These are phyloP conservation scores for Penicillium maclennaniae DNA, from an alignment of 495 filamentous ascomycete species.

Conservation along the genomic window DNA sequence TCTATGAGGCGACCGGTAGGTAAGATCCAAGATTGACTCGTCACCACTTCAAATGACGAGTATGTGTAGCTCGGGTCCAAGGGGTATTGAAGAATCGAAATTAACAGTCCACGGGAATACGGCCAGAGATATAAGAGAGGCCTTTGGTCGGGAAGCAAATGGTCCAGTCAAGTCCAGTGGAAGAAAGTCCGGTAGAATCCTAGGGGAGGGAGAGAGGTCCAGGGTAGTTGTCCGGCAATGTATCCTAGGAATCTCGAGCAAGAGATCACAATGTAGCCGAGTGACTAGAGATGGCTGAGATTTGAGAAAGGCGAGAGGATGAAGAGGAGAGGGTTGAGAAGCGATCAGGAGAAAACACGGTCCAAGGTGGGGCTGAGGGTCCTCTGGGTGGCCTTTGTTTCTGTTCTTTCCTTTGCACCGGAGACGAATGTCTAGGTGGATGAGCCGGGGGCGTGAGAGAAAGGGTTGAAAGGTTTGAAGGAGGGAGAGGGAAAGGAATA, in stretches of 20 bases:
- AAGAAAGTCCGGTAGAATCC: constrained; percentile 20
- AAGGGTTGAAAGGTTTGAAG: constrained; percentile 12
- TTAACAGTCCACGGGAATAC: constrained; percentile 18
- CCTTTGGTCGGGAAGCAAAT: constrained; percentile 18
- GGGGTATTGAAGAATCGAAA: constrained; percentile 9
- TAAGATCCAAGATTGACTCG: constrained; percentile 15
- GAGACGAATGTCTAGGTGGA: not conserved
- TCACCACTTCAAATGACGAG: constrained; percentile 22
- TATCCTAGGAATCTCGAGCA: constrained; percentile 14
- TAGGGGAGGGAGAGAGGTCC: constrained; percentile 8
- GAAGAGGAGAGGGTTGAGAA: not conserved
- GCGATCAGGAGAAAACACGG: constrained; percentile 7
- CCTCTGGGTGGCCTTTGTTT: constrained; percentile 9
- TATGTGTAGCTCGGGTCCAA: constrained; percentile 10
- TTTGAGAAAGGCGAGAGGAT: not conserved
- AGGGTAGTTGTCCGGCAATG: constrained; percentile 17
- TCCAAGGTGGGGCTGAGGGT: constrained; percentile 10
- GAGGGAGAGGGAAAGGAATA: constrained; percentile 9
- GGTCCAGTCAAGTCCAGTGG: constrained; percentile 14
- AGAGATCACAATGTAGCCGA: not conserved
- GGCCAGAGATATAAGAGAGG: constrained; percentile 14
- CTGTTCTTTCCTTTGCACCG: constrained; percentile 11
- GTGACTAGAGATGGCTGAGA: not conserved
- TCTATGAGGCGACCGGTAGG: constrained; percentile 24
- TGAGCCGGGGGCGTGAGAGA: constrained; percentile 4